Conservation (phyloP, 345 rosid species). For the Eutrema japonicum region DNA sequence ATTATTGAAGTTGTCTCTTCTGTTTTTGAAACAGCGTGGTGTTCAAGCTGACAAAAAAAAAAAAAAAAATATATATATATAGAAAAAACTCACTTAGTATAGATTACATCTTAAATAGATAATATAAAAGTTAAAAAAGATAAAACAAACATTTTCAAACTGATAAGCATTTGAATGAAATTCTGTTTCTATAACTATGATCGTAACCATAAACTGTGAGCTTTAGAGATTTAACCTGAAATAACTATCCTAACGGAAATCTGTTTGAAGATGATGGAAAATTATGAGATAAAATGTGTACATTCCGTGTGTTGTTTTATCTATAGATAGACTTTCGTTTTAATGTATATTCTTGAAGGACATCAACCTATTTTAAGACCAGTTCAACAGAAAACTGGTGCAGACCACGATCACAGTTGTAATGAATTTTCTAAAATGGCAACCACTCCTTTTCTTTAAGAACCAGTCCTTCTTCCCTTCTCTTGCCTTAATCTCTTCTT, state of each 20-base stretch:
- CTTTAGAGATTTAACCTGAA: conserved; percentile 19
- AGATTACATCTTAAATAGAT: neutral
- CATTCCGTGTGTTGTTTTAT: conserved; percentile 7
- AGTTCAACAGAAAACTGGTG: conserved; percentile 48
- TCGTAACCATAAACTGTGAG: neutral
- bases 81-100: neutral
- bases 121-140: neutral
- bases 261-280: conserved; percentile 16
- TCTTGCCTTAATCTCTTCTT: conserved; percentile 20
- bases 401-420: conserved; percentile 43
- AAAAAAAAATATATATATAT: neutral
- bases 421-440: conserved; percentile 42
- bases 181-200: neutral
- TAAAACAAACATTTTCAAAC: neutral
- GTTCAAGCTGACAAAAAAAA: neutral
- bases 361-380: conserved; percentile 39
- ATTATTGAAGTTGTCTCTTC: conserved; percentile 19
- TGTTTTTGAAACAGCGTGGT: conserved; percentile 11
- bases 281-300: conserved; percentile 10
- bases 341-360: conserved; percentile 16
- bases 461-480: conserved; percentile 31
- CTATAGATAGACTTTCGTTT: conserved; percentile 30
- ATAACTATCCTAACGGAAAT: conserved; percentile 27
- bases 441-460: conserved; percentile 44
- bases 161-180: conserved; percentile 19